These are phyloP conservation scores for Neurospora cerealis DNA, from an alignment of 495 filamentous ascomycete species.

Conservation along the genomic window DNA sequence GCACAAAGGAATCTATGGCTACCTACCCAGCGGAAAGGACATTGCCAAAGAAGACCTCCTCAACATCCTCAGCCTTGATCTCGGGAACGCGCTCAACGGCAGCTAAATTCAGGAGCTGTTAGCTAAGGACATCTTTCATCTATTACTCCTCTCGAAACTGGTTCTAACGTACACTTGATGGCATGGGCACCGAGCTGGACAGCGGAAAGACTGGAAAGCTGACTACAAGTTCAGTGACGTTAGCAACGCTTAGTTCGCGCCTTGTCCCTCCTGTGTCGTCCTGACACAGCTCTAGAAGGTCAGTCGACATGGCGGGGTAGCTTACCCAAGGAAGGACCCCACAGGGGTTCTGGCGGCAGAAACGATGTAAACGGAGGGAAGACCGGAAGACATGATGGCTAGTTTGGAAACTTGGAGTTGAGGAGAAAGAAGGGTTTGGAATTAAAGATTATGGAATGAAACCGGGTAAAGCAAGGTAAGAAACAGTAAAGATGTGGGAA, in stretches of 20 bases:
- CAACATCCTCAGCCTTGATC: conserved; percentile 77
- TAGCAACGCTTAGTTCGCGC: conserved; percentile 8
- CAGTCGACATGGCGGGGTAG: conserved; percentile 8
- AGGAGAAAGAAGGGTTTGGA: neutral
- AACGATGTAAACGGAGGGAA: conserved; percentile 90
- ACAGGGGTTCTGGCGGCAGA: conserved; percentile 83
- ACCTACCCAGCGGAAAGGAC: conserved; percentile 88
- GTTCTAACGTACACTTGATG: conserved; percentile 62
- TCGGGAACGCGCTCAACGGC: conserved; percentile 77
- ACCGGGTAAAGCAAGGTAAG: neutral
- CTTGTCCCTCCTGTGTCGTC: neutral
- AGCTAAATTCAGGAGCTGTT: conserved; percentile 37
- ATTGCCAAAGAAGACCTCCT: conserved; percentile 97
- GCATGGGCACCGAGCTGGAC: conserved; percentile 81
- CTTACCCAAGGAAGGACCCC: conserved; percentile 83
- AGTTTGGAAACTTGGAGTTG: neutral
- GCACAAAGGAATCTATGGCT: conserved; percentile 27
- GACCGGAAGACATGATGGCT: conserved; percentile 12
- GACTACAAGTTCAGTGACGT: conserved; percentile 37
- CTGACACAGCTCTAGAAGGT: conserved; percentile 2
- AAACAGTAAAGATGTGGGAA: neutral
- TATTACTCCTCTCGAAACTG: neutral
- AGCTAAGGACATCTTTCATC: conserved; percentile 11
- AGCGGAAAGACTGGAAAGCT: conserved; percentile 76
- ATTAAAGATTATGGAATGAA: neutral